Base-by-base conservation (phyloP, 2,329 filamentous ascomycete genomes). In the Teratosphaeria nubilosa region DNA sequence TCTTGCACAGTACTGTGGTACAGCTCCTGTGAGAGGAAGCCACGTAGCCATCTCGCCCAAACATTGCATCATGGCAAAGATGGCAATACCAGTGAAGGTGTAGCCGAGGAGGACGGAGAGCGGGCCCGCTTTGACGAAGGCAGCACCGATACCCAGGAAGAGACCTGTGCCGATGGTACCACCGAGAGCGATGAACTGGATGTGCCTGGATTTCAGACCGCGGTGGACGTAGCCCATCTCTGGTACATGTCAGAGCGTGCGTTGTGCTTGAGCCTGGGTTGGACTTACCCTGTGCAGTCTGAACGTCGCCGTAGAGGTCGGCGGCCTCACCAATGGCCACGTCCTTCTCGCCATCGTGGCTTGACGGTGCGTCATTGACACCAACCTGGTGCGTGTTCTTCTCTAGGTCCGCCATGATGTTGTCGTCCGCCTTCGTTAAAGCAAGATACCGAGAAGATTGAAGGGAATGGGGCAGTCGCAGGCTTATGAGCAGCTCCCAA, bases 1-100 rank as follows among this genome's bases (percentile, higher is more conserved):
- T 20, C 81, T 77, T 16, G 73, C 75, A 57, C 78, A 79, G 54
- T 82, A 77, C 61, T 82, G 79, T 48, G 82, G 81, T 51, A 83
- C 79, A 16, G 79, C 78, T 34, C 79, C 74, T 7, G 64, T 75
- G 55, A 83, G 72, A 3, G 81, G 82, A 25, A 64, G 54, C 52
- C 80, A 82, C 6, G 80, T 77, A 56, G 77, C 78, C 78, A 84
- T 82, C 70, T 84, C 82, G 56, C 79, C 81, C 34, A 84, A 64
- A 24, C 68, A 66, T 55, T 75, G 74, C 69, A 76, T 75, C n/a
- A 76, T 66, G 52, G 69, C 68, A 63, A 68, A 76, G 3, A 76
- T 70, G n/a, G 76, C 77, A 41, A 81, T 72, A 67, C 82, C 82
- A 25, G 64, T 66, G 16, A 48, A 48, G n/a, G 41, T 48, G 41